A percentile compares a stretch with the other conserved stretches of the same genome.
These are phyloP conservation scores for Xerophyta viscosa DNA, from an alignment of 106 monocot species.

Conservation along the genomic window DNA sequence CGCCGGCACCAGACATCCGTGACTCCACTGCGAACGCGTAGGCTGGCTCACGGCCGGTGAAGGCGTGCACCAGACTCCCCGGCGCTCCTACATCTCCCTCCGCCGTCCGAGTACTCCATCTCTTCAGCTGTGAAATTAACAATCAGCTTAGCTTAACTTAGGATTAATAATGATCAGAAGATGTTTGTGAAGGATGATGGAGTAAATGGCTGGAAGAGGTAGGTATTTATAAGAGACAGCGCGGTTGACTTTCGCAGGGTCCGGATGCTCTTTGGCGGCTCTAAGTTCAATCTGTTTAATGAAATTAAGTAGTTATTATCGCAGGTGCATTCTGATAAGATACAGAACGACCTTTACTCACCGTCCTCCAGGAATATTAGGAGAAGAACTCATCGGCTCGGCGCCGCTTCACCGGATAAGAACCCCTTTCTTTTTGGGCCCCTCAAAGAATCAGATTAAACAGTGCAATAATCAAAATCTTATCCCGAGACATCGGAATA, in stretches of 20 bases:
- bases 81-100: conserved; percentile 15
- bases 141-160: neutral
- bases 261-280: too few species aligned
- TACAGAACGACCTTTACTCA: neutral
- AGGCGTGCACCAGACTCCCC: conserved; percentile 34
- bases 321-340: neutral
- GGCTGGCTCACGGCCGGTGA: conserved; percentile 31
- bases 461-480: neutral
- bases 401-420: neutral
- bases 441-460: conserved; percentile 5
- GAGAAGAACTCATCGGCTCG: neutral
- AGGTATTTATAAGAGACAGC: neutral
- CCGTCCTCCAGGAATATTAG: too few species aligned
- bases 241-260: too few species aligned
- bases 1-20: neutral
- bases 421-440: neutral
- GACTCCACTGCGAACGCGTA: conserved; percentile 15
- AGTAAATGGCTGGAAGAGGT: neutral
- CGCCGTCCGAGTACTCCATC: neutral
- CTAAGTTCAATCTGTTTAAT: too few species aligned
- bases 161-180: neutral
- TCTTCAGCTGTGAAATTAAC: neutral
- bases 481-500: too few species aligned
- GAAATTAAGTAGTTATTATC: too few species aligned
- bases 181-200: too few species aligned